phyloP scores from a whole-genome alignment of 2,329 filamentous ascomycete genomes.

The Sclerotinia minor region DNA sequence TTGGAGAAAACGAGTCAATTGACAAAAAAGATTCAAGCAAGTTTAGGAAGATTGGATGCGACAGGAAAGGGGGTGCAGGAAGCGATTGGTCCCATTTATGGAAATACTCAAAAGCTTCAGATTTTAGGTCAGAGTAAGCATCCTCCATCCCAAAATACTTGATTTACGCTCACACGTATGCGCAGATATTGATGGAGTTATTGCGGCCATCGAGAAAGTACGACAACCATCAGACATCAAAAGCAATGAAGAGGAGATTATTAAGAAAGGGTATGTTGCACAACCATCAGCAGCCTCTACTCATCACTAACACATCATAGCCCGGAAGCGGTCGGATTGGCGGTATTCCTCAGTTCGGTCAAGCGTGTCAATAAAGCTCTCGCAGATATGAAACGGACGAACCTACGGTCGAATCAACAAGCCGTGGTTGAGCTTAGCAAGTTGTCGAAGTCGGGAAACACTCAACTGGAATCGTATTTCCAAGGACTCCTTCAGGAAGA shows the following conservation, averaged over 20 bases:
- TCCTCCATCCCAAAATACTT: not conserved
- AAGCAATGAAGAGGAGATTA: conserved; percentile 86
- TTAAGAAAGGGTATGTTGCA: conserved; percentile 64
- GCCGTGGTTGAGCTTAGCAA: conserved; percentile 77
- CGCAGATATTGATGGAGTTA: conserved; percentile 79
- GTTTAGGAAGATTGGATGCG: conserved; percentile 77
- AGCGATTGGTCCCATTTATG: conserved; percentile 87
- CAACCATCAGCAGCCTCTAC: not conserved
- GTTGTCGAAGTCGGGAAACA: conserved; percentile 75
- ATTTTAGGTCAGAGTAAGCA: conserved; percentile 74
- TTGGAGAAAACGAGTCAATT: conserved; percentile 91
- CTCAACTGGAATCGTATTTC: conserved; percentile 82
- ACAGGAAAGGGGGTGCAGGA: conserved; percentile 90
- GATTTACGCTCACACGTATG: not conserved
- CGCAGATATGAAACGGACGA: conserved; percentile 81
- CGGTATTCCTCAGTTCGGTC: conserved; percentile 83
- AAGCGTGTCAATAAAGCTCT: conserved; percentile 87
- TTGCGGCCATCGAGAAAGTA: conserved; percentile 83
- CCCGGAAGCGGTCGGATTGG: conserved; percentile 78
- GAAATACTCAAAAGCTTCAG: conserved; percentile 87
- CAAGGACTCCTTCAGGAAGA: conserved; percentile 77
- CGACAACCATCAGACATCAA: conserved; percentile 91
- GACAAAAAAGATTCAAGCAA: conserved; percentile 93
- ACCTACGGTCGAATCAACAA: conserved; percentile 87
- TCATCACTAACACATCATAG: conserved; percentile 43